Percentiles rank a stretch among this genome's conserved stretches.
phyloP scores from a whole-genome alignment of 2,329 filamentous ascomycete genomes.

The Cercospora janseana region DNA sequence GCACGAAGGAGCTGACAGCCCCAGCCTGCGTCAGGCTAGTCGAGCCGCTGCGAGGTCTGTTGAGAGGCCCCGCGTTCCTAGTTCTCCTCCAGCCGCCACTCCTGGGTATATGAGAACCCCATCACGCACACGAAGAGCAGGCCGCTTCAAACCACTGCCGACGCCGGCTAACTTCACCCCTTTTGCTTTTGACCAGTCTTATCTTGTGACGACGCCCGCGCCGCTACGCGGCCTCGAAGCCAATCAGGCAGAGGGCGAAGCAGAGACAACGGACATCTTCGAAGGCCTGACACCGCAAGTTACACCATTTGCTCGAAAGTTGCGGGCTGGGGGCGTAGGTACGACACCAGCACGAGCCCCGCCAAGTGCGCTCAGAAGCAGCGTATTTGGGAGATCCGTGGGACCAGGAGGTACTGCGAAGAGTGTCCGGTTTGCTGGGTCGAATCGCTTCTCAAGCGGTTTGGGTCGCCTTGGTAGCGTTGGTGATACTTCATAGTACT shows the following conservation, averaged over 20 bases:
- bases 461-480: conserved; percentile 14
- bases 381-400: conserved; percentile 21
- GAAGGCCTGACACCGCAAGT: conserved; percentile 37
- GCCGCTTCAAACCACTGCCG: conserved; percentile 33
- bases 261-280: conserved; percentile 19
- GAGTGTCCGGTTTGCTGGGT: conserved; percentile 30
- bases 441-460: conserved; percentile 23
- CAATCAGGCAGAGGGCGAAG: conserved; percentile 8
- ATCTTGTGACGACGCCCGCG: conserved; percentile 32
- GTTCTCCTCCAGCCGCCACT: conserved; percentile 28
- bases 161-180: conserved; percentile 35
- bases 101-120: conserved; percentile 49
- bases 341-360: conserved; percentile 20
- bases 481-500: conserved; percentile 17
- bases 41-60: conserved; percentile 30
- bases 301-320: conserved; percentile 41
- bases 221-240: conserved; percentile 21
- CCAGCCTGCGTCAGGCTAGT: conserved; percentile 34
- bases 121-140: conserved; percentile 32
- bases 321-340: conserved; percentile 36
- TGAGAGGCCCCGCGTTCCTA: conserved; percentile 18
- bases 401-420: conserved; percentile 25
- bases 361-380: conserved; percentile 26
- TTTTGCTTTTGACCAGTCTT: conserved; percentile 32
- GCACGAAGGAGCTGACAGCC: conserved; percentile 21